Evolutionary conservation across 2,329 filamentous ascomycete species (phyloP).

Genomic region (Ophioceras dolichostomum): DNA sequence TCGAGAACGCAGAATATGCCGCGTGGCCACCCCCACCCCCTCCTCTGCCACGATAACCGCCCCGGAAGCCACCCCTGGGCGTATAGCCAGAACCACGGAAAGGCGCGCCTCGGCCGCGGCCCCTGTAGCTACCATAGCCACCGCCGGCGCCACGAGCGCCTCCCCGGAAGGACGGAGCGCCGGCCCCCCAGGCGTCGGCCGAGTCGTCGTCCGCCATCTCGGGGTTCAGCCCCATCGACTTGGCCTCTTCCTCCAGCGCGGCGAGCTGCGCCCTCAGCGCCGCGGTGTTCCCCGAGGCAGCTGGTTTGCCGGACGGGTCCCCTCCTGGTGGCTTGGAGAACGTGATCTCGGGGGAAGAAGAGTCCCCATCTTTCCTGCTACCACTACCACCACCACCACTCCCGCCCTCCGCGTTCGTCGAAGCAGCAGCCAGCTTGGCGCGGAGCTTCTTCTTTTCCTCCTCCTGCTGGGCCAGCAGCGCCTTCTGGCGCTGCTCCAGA

Average conservation of each 20-base stretch:
- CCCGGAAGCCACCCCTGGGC: conserved; percentile 10
- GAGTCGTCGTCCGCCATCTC: conserved; percentile 32
- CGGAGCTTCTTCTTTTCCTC: conserved; percentile 51
- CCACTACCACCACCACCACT: conserved; percentile 4
- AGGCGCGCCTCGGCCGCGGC: conserved; percentile 30
- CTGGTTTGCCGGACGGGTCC: conserved; percentile 16
- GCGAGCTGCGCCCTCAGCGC: conserved; percentile 60
- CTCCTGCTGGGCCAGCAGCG: conserved; percentile 49
- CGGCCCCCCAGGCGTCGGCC: conserved; percentile 12
- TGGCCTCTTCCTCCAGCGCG: conserved; percentile 61
- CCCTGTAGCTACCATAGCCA: conserved; percentile 22
- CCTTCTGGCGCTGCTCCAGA: conserved; percentile 51
- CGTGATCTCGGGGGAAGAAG: conserved; percentile 3
- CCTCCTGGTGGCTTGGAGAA: conserved; percentile 10
- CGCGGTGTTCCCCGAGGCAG: conserved; percentile 37
- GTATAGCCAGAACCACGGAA: too few relatives aligned
- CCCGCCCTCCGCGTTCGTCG: background rate
- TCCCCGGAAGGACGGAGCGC: conserved; percentile 9
- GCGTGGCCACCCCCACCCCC: conserved; percentile 31
- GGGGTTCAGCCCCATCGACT: conserved; percentile 55
- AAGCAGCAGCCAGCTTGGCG: conserved; percentile 44
- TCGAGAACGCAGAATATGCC: conserved; percentile 49
- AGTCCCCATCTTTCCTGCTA: background rate
- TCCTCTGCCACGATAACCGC: conserved; percentile 10
- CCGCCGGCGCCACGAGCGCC: conserved; percentile 11